These are phyloP conservation scores for Kalanchoe fedtschenkoi DNA, from an alignment of 164 flowering plant species.

Conservation along the genomic window DNA sequence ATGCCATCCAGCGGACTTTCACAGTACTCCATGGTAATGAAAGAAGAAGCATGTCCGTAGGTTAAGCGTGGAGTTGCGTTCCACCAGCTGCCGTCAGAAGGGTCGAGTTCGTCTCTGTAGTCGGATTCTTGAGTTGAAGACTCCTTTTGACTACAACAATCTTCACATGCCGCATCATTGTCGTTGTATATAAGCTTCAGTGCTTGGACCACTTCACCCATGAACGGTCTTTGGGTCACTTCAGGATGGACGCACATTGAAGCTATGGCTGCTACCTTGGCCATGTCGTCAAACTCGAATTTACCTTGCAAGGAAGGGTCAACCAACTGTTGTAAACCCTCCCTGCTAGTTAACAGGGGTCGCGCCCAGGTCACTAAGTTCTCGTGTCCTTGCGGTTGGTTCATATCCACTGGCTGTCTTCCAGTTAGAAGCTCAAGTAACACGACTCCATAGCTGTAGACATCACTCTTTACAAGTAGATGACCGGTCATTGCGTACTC, in stretches of 20 bases:
- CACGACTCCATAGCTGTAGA: slow-evolving; percentile 92
- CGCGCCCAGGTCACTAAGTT: slow-evolving; percentile 97
- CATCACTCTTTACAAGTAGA: slow-evolving; percentile 89
- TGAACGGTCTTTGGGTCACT: slow-evolving; percentile 86
- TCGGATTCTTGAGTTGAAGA: slow-evolving; percentile 63
- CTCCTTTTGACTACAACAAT: slow-evolving; percentile 54
- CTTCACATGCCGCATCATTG: slow-evolving; percentile 54
- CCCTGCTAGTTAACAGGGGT: slow-evolving; percentile 59
- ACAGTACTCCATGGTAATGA: slow-evolving; percentile 78
- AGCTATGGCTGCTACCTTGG: slow-evolving; percentile 91
- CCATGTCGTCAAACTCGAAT: slow-evolving; percentile 72
- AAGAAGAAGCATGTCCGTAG: slow-evolving; percentile 61
- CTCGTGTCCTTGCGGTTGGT: slow-evolving; percentile 81
- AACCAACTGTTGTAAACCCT: slow-evolving; percentile 68
- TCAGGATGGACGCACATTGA: slow-evolving; percentile 94
- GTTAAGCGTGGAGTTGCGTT: slow-evolving; percentile 53
- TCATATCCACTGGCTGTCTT: slow-evolving; percentile 87
- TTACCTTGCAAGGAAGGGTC: slow-evolving; percentile 69
- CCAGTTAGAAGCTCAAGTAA: slow-evolving; percentile 85
- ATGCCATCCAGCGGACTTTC: slow-evolving; percentile 67
- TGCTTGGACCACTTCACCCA: slow-evolving; percentile 99
- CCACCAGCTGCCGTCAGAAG: slow-evolving; percentile 74
- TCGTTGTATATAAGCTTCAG: slow-evolving; percentile 82
- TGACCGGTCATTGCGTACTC: slow-evolving; percentile 97
- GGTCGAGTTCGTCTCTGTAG: slow-evolving; percentile 44